Evolutionary conservation across 805 yeast genomes (phyloP).

Genomic region (Zygoascus biomembranicola): DNA sequence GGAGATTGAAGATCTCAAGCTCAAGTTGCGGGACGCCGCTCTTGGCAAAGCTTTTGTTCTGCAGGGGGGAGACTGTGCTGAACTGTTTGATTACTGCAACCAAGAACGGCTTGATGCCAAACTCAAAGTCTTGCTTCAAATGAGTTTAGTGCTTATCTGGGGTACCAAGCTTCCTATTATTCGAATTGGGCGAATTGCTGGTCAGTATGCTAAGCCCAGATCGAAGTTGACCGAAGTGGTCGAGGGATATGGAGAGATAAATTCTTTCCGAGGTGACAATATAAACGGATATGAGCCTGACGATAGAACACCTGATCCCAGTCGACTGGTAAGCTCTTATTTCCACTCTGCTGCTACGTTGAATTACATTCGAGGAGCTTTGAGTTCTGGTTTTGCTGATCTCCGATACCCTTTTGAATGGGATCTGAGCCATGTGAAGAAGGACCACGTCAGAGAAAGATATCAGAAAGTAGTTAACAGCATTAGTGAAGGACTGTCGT

Average conservation of each 20-base stretch:
- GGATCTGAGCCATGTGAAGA: constrained; percentile 34
- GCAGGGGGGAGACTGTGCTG: constrained; percentile 41
- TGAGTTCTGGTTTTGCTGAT: constrained; percentile 34
- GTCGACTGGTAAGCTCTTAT: constrained; percentile 33
- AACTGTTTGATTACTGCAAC: constrained; percentile 36
- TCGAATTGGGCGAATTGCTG: constrained; percentile 37
- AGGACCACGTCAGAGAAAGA: constrained; percentile 30
- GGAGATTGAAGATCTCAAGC: constrained; percentile 30
- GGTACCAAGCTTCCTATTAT: constrained; percentile 34
- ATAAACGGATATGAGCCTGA: constrained; percentile 34
- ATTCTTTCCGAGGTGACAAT: constrained; percentile 37
- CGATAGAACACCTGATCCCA: constrained; percentile 35
- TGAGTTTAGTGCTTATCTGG: constrained; percentile 38
- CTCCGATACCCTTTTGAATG: constrained; percentile 33
- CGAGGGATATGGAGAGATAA: constrained; percentile 31
- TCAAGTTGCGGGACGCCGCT: constrained; percentile 32
- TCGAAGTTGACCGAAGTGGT: constrained; percentile 36
- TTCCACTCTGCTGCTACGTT: constrained; percentile 39
- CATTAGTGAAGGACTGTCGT: constrained; percentile 31
- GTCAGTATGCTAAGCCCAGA: constrained; percentile 39
- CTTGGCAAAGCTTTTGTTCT: constrained; percentile 36
- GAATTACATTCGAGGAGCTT: constrained; percentile 31
- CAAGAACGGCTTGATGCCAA: constrained; percentile 33
- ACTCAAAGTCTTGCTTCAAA: constrained; percentile 34
- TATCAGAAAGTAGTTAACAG: constrained; percentile 31